Evolutionary conservation across 768 basidiomycete species (phyloP).

Genomic region (Astraeus odoratus): DNA sequence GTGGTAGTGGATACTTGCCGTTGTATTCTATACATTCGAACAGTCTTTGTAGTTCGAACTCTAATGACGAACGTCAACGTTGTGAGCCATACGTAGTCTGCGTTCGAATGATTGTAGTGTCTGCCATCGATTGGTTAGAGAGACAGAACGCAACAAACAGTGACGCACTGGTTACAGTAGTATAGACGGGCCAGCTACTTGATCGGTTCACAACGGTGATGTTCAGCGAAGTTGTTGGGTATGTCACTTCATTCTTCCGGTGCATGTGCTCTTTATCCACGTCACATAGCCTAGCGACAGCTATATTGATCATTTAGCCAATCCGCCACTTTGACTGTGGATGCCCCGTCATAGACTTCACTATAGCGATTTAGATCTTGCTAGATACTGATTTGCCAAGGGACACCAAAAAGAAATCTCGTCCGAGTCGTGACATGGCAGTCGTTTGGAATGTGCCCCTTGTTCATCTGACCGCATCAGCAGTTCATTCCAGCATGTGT

Average conservation of each 20-base stretch:
- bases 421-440: slow-evolving; percentile 29
- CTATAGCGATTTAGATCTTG: slow-evolving; percentile 38
- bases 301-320: slow-evolving; percentile 48
- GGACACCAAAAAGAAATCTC: slow-evolving; percentile 12
- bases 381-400: slow-evolving; percentile 40
- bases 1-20: no score
- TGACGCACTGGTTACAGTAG: no score
- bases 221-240: slow-evolving; percentile 77
- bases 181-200: no score
- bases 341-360: slow-evolving; percentile 57
- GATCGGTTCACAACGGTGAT: no score
- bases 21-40: no score
- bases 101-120: no score
- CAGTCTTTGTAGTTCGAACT: no score
- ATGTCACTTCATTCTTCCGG: slow-evolving; percentile 16
- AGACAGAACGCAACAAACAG: no score
- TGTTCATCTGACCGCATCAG: slow-evolving; percentile 2
- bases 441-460: slow-evolving; percentile 23
- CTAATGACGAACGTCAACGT: no score
- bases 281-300: slow-evolving; percentile 50
- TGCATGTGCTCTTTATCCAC: background rate
- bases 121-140: no score
- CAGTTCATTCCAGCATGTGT: slow-evolving; percentile 41
- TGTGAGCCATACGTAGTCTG: no score
- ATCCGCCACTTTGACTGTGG: slow-evolving; percentile 43